These are phyloP conservation scores for Jasminum sambac DNA, from an alignment of 257 asterid species.

Conservation along the genomic window DNA sequence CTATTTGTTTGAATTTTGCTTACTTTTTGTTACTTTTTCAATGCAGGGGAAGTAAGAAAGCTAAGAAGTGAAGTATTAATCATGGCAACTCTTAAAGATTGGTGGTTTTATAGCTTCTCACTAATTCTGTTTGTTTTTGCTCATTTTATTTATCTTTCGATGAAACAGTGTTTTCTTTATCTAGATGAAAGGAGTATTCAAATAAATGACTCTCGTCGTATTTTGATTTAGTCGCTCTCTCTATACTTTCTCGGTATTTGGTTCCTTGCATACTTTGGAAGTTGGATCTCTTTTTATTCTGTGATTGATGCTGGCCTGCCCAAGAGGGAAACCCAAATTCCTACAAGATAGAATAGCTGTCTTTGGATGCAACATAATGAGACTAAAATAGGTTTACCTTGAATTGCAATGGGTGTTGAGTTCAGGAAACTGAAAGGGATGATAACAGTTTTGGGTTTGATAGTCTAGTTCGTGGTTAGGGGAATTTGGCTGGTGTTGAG, in stretches of 20 bases:
- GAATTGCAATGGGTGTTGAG: too few species aligned
- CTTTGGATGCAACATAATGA: too few species aligned
- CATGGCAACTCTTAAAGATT: conserved; percentile 7
- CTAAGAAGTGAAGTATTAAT: conserved; percentile 17
- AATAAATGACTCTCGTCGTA: background rate
- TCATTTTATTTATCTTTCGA: conserved; percentile 3
- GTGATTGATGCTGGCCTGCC: too few species aligned
- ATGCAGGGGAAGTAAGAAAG: conserved; percentile 25
- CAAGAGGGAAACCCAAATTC: too few species aligned
- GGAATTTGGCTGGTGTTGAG: too few species aligned
- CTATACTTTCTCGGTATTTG: background rate
- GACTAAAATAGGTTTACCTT: too few species aligned
- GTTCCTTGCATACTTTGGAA: too few species aligned
- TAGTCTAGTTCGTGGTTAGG: too few species aligned
- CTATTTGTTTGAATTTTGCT: background rate
- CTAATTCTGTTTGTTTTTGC: conserved; percentile 14
- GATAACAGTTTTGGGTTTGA: too few species aligned
- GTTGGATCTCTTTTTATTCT: too few species aligned
- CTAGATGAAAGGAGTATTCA: conserved; percentile 6
- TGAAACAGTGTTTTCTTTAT: conserved; percentile 1
- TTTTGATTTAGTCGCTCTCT: background rate
- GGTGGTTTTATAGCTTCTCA: background rate
- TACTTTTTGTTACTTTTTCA: background rate
- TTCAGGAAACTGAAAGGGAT: too few species aligned
- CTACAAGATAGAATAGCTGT: too few species aligned